These are phyloP conservation scores for Leishmania guyanensis DNA, from an alignment of 208 protist species.

Conservation along the genomic window DNA sequence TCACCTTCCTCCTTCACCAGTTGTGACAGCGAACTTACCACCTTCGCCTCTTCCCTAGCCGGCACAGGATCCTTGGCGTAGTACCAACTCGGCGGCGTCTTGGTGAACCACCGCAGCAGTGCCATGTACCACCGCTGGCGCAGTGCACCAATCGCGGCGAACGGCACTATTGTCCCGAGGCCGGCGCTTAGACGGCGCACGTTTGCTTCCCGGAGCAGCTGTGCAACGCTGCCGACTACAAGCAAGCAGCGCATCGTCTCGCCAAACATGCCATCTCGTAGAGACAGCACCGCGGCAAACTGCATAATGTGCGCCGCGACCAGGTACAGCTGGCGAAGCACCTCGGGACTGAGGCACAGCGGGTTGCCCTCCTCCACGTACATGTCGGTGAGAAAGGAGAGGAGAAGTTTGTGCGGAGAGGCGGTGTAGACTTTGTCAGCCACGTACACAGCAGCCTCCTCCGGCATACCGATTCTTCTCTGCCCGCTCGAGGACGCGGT, in stretches of 20 bases:
- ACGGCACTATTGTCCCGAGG: conserved; percentile 47
- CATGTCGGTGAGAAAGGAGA: conserved; percentile 68
- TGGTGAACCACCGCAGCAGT: conserved; percentile 85
- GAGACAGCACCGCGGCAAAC: conserved; percentile 48
- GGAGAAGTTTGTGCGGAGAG: conserved; percentile 77
- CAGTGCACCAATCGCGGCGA: conserved; percentile 60
- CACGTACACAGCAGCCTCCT: conserved; percentile 17
- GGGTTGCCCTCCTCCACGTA: conserved; percentile 58
- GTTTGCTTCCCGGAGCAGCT: conserved; percentile 60
- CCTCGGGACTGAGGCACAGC: conserved; percentile 46
- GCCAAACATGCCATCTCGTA: conserved; percentile 79
- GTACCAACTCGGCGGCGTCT: conserved; percentile 80
- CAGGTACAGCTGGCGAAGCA: conserved; percentile 64
- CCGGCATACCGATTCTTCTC: neutral
- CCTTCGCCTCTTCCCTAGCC: conserved; percentile 48
- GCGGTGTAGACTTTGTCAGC: conserved; percentile 35
- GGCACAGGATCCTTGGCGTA: conserved; percentile 56
- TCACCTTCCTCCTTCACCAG: conserved; percentile 55
- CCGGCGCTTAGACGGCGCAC: conserved; percentile 47
- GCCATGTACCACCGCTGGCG: conserved; percentile 76
- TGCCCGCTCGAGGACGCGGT: neutral
- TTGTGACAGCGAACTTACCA: conserved; percentile 55
- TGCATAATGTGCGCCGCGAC: conserved; percentile 60
- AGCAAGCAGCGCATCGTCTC: conserved; percentile 76
- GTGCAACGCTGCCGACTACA: conserved; percentile 63